phyloP scores from a whole-genome alignment of 1,284 basidiomycete genomes.

The Ceratobasidium sp. region DNA sequence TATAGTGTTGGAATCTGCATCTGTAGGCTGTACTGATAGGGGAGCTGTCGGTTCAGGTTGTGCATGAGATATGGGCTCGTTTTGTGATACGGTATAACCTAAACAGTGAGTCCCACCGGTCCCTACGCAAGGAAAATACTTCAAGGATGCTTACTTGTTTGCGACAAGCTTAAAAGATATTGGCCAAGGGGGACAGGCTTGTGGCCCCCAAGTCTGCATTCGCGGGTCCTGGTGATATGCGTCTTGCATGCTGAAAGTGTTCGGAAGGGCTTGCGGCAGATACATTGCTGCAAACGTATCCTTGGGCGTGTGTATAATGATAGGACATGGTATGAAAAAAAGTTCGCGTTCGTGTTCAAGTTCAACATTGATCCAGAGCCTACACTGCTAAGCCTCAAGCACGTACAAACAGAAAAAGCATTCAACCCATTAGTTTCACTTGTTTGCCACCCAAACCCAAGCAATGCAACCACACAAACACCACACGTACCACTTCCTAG shows the following conservation, averaged over 20 bases:
- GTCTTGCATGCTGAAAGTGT: background rate
- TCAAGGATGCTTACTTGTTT: background rate
- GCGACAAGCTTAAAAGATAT: constrained; percentile 1
- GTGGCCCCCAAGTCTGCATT: background rate
- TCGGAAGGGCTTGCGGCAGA: background rate
- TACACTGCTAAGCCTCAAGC: constrained; percentile 2
- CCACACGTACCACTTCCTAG: background rate
- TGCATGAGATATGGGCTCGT: background rate
- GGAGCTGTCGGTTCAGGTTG: background rate
- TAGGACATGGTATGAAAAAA: constrained; percentile 7
- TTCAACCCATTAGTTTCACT: background rate
- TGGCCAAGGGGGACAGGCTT: background rate
- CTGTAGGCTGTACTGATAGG: background rate
- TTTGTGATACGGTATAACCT: constrained; percentile 1
- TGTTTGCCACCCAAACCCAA: constrained; percentile 4
- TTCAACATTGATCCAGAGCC: constrained; percentile 5
- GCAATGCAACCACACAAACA: constrained; percentile 14
- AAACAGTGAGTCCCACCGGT: no score
- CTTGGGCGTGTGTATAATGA: constrained; percentile 5
- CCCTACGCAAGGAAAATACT: no score
- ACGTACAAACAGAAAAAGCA: background rate
- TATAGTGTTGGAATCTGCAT: background rate
- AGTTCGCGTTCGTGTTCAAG: background rate
- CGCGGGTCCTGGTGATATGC: background rate
- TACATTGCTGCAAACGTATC: constrained; percentile 3